A percentile compares a stretch with the other conserved stretches of the same genome.
Evolutionary conservation across 768 basidiomycete genomes (phyloP).

Genomic region (Clathrus columnatus): DNA sequence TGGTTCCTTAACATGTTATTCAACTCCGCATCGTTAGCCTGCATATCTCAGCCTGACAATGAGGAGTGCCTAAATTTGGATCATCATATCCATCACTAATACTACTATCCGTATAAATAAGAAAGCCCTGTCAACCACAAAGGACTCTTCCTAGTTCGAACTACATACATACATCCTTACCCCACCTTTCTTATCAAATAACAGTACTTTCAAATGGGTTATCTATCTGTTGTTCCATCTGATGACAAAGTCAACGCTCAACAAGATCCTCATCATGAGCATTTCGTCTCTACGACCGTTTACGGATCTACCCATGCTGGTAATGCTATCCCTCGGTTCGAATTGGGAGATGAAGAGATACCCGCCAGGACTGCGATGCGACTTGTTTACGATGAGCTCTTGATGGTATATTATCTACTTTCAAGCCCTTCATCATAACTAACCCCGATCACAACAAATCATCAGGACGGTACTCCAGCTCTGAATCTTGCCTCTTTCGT

Average conservation of each 20-base stretch:
- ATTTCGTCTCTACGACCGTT: constrained; percentile 8
- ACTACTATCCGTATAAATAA: too few species aligned
- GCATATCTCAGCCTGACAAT: background rate
- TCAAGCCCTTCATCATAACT: background rate
- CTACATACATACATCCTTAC: background rate
- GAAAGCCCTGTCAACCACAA: background rate
- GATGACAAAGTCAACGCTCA: constrained; percentile 6
- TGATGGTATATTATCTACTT: constrained; percentile 19
- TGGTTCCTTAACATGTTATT: too few species aligned
- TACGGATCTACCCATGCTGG: constrained; percentile 7
- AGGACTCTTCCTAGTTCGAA: background rate
- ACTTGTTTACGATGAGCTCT: constrained; percentile 46
- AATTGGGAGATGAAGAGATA: constrained; percentile 18
- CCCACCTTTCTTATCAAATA: background rate
- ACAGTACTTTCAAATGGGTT: background rate
- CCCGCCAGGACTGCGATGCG: constrained; percentile 39
- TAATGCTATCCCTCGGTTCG: constrained; percentile 1
- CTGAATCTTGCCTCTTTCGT: constrained; percentile 61
- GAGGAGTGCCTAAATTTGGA: background rate
- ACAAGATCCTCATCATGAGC: constrained; percentile 1
- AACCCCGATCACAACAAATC: background rate
- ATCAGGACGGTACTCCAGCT: constrained; percentile 46
- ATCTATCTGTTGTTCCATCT: constrained; percentile 5
- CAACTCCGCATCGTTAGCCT: background rate
- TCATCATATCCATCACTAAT: background rate